A percentile compares a stretch with the other conserved stretches of the same genome.
These are phyloP conservation scores for Knufia petricola DNA, from an alignment of 2,329 filamentous ascomycete genomes.

Conservation along the genomic window DNA sequence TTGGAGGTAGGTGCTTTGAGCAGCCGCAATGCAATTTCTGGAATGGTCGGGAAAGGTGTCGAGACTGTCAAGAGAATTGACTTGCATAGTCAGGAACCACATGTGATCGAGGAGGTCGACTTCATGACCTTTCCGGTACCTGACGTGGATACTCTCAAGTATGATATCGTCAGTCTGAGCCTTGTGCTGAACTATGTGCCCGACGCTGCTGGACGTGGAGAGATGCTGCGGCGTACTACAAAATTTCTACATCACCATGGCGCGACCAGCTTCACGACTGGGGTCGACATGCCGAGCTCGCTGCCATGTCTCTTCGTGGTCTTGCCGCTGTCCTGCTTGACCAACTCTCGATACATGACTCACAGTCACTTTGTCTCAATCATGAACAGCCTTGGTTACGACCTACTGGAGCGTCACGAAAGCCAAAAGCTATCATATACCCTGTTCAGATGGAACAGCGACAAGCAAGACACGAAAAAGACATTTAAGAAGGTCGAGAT, in stretches of 20 bases:
- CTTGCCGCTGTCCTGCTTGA: slow-evolving; percentile 74
- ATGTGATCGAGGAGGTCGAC: slow-evolving; percentile 73
- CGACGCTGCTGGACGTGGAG: slow-evolving; percentile 60
- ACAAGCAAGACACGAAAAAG: slow-evolving; percentile 13
- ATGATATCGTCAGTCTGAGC: slow-evolving; percentile 85
- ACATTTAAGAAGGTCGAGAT: slow-evolving; percentile 65
- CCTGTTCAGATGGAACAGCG: slow-evolving; percentile 6
- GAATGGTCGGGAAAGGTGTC: slow-evolving; percentile 36
- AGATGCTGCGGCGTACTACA: slow-evolving; percentile 72
- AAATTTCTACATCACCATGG: slow-evolving; percentile 51
- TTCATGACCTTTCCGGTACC: slow-evolving; percentile 86
- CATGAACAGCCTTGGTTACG: slow-evolving; percentile 68
- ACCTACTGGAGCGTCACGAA: slow-evolving; percentile 9
- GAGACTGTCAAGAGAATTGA: slow-evolving; percentile 58
- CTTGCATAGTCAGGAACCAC: slow-evolving; percentile 69
- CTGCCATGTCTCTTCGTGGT: slow-evolving; percentile 79
- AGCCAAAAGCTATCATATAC: slow-evolving; percentile 16
- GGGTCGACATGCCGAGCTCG: slow-evolving; percentile 5
- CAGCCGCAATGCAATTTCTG: slow-evolving; percentile 68
- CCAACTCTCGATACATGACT: slow-evolving; percentile 83
- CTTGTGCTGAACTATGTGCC: slow-evolving; percentile 93
- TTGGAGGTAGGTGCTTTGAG: slow-evolving; percentile 87
- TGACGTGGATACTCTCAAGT: slow-evolving; percentile 35
- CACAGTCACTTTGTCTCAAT: slow-evolving; percentile 59
- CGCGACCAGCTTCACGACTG: slow-evolving; percentile 14